Base-by-base conservation (phyloP, 345 rosid species). In the Excoecaria cochinchinensis region DNA sequence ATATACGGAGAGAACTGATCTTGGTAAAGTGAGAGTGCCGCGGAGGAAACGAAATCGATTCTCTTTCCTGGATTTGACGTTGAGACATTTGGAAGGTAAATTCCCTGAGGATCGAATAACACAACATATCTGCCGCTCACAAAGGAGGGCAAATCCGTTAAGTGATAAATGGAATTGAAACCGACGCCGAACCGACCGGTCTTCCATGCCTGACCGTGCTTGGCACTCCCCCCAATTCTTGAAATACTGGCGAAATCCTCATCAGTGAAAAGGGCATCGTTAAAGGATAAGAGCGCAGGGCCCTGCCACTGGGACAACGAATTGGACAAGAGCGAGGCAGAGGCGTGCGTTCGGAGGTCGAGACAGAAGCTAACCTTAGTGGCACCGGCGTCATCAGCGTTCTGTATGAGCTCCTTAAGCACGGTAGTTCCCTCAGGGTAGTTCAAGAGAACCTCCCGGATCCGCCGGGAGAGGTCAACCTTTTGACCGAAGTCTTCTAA, bases 181-280 rank as follows among this genome's bases (percentile, higher is more conserved):
- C 98, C 98, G 76, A 92, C 93, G 86, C 98, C 98, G 76, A 94
- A 94, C 69, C 98, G 88, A 12, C 98, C 98, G 12, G 97, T 94
- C 84, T 90, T 94, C 90, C 84, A 89, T 53, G 96, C 89, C 78
- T 92, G 96, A 10, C 88, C 85, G 64, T 88, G 93, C 76, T 94
- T 94, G 59, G 80, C 85, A 77, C 97, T 92, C 21, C 96, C 98
- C 5, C 98, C 98, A 71, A 94, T 87, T 74, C 97, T 85, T 3
- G 97, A 92, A 71, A 94, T 94, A 77, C 96, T 90, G 62, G 84
- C 86, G 53, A 94, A 94, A 89, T 94, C 98, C 51, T 92, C 96
- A 74, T 94, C 97, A 5, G 97, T 87, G 85, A 94, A 94, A 21
- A 92, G 88, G 10, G 97, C 96, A 44, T 94, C 89, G 74, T 94